phyloP scores from a whole-genome alignment of 345 rosid species.

The Ceriops tagal region DNA sequence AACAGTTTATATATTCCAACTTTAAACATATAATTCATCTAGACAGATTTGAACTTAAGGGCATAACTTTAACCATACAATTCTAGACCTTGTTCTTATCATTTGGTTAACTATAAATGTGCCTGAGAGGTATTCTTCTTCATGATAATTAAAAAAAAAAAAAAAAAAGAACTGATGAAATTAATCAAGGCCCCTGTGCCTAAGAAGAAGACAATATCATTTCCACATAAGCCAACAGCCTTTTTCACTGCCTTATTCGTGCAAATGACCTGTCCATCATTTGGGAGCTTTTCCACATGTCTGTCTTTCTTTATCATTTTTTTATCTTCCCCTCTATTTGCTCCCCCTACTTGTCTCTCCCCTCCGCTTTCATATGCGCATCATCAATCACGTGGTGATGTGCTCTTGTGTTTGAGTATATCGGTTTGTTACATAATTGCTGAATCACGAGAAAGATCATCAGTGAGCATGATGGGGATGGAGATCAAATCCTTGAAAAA shows the following conservation, averaged over 20 bases:
- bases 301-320: conserved; percentile 10
- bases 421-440: conserved; percentile 20
- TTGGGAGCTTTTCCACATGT: conserved; percentile 26
- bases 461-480: neutral
- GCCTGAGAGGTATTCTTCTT: no score
- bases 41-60: no score
- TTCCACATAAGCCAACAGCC: conserved; percentile 42
- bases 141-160: no score
- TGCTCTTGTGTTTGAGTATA: conserved; percentile 1
- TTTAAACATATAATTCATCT: no score
- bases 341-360: neutral
- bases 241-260: conserved; percentile 35
- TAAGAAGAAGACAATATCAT: conserved; percentile 48
- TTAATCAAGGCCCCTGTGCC: no score
- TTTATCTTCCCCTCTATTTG: neutral
- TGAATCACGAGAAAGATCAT: conserved; percentile 32
- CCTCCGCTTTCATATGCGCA: neutral
- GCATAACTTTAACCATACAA: no score
- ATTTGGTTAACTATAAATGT: no score
- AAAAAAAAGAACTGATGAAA: no score
- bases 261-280: conserved; percentile 53
- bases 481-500: conserved; percentile 15
- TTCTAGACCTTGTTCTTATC: no score
- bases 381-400: neutral
- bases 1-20: no score